These are phyloP conservation scores for Eucalyptus virginea DNA, from an alignment of 345 rosid genomes.

Conservation along the genomic window DNA sequence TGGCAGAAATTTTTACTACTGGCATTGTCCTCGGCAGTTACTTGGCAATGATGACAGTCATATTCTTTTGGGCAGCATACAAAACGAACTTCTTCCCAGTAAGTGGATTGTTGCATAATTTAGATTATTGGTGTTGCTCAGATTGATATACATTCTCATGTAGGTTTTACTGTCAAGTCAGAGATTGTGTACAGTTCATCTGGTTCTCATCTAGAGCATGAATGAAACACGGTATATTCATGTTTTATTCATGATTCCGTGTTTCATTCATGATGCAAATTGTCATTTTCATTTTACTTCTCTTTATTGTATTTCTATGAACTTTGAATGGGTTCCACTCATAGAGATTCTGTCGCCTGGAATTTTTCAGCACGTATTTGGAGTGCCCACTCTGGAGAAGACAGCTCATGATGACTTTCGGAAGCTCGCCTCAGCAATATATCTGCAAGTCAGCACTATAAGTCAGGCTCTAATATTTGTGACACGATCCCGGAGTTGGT, in stretches of 20 bases:
- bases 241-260: no score
- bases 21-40: conserved; percentile 89
- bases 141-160: neutral
- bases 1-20: conserved; percentile 84
- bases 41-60: conserved; percentile 98
- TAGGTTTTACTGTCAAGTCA: neutral
- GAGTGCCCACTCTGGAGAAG: conserved; percentile 83
- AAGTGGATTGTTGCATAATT: neutral
- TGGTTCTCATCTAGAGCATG: neutral
- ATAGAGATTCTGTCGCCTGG: neutral
- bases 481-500: conserved; percentile 93
- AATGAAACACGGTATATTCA: neutral
- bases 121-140: neutral
- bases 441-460: conserved; percentile 93
- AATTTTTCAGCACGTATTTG: conserved; percentile 46
- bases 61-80: conserved; percentile 95
- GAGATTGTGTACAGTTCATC: neutral
- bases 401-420: conserved; percentile 80
- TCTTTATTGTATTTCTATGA: neutral
- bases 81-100: conserved; percentile 95
- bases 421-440: conserved; percentile 94
- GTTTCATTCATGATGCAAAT: neutral
- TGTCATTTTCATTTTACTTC: neutral
- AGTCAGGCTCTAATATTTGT: conserved; percentile 98
- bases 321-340: neutral